Conservation (phyloP, 257 asterid species). For the Craterostigma plantagineum region DNA sequence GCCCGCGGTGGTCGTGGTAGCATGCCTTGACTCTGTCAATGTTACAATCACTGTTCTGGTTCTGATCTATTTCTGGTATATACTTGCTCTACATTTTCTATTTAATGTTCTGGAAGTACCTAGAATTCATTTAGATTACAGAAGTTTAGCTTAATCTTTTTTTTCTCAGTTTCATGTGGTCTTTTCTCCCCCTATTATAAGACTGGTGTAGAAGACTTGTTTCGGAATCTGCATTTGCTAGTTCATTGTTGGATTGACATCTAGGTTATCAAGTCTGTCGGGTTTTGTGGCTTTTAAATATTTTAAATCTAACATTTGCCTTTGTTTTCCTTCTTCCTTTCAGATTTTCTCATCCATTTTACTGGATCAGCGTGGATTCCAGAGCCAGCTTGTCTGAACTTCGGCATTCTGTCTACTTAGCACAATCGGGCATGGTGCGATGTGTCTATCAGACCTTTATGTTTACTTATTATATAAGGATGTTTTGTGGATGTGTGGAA, state of each 20-base stretch:
- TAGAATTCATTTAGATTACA: conserved; percentile 16
- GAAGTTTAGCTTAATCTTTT: conserved; percentile 19
- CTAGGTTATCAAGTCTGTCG: conserved; percentile 13
- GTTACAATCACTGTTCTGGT: conserved; percentile 15
- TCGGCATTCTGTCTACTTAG: conserved; percentile 6
- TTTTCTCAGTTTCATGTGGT: conserved; percentile 34
- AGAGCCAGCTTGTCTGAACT: conserved; percentile 13
- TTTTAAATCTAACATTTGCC: conserved; percentile 7
- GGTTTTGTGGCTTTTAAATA: conserved; percentile 11
- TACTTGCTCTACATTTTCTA: conserved; percentile 11
- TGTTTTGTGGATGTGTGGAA: conserved; percentile 6
- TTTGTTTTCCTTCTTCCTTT: conserved; percentile 9
- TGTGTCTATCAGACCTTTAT: conserved; percentile 7
- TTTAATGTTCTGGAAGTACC: conserved; percentile 15
- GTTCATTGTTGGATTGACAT: conserved; percentile 18
- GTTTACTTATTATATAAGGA: conserved; percentile 1
- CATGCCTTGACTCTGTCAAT: conserved; percentile 32
- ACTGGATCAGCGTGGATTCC: conserved; percentile 17
- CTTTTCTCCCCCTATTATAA: conserved; percentile 19
- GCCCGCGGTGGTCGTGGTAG: conserved; percentile 39
- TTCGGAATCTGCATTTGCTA: conserved; percentile 30
- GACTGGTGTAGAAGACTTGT: conserved; percentile 20
- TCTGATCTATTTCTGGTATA: conserved; percentile 15
- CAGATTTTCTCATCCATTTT: conserved; percentile 11
- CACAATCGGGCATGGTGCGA: conserved; percentile 11